Base-by-base conservation (phyloP, 768 basidiomycete species). In the Lactarius indigo region DNA sequence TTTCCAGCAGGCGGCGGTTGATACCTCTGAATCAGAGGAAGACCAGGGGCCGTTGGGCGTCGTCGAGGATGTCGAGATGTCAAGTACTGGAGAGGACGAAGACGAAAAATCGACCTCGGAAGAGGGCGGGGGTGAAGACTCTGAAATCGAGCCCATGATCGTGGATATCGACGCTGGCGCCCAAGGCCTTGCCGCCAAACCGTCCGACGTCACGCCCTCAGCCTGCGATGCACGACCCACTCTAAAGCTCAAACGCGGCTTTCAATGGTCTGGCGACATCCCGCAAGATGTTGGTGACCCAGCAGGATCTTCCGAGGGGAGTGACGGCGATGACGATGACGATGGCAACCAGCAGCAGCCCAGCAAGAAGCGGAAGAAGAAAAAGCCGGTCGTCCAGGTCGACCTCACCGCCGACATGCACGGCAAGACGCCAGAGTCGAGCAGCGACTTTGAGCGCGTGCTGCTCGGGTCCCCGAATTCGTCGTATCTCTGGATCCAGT, bases 401-500 rank as follows among this genome's bases (percentile, higher is more conserved):
- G 93, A 94, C 74, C 78, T 88, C 35, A 98, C 97, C 0, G 91
- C 88, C 30, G 90, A 96, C 66, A 88, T 98, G 82, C 92, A 94
- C 64, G 87, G 83, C 44, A 90, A 87, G 72, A 81, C 81, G 26
- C 97, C 97, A 2, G 92, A 94, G 74, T 97, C 97, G 1, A 92
- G 90, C 68, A 86, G 90, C 37, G 96, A 99, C 75, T 99, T 98
- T 72, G 97, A 99, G 76, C 87, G 97, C 15, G 79, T 92, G 41
- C 84, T 99, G 56, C 83, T 98, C 44, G 92, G 93, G 33, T 95
- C 96, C 0, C 96, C 97, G 1, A 94, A 97, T 75, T 98, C 96
- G 8, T 98, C 97, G 0, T 97, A 91, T 78, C 83, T 98, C 39
- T 99, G 97, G 97, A 89, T 99, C 65, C 96, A 98, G 76, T 99